phyloP scores from a whole-genome alignment of 2,329 filamentous ascomycete genomes.

The Pyrenophora seminiperda region DNA sequence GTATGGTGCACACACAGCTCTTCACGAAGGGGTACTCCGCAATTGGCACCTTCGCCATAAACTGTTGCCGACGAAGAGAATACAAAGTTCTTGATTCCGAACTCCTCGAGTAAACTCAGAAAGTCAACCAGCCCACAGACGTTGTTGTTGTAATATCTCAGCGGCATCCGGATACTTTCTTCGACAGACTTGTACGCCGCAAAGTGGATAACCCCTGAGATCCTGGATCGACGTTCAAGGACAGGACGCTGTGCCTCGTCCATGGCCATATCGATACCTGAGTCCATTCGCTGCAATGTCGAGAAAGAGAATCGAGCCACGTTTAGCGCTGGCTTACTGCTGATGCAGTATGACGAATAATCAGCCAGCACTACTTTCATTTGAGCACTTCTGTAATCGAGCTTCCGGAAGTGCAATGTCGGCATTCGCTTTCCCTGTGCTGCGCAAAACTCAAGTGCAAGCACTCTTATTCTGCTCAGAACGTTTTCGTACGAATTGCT shows the following conservation, averaged over 20 bases:
- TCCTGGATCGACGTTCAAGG: conserved; percentile 53
- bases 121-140: conserved; percentile 67
- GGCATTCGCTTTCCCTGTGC: conserved; percentile 51
- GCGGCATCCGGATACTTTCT: conserved; percentile 64
- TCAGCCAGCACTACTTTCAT: conserved; percentile 53
- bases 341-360: conserved; percentile 43
- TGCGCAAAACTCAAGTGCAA: conserved; percentile 48
- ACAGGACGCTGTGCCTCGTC: conserved; percentile 28
- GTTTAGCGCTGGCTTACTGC: conserved; percentile 20
- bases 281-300: conserved; percentile 38
- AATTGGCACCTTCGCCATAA: conserved; percentile 58
- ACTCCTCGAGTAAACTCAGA: conserved; percentile 61
- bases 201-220: conserved; percentile 71
- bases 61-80: conserved; percentile 72
- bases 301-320: conserved; percentile 34
- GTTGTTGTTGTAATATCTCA: conserved; percentile 72
- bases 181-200: conserved; percentile 70
- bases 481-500: conserved; percentile 54
- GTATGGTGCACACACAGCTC: conserved; percentile 60
- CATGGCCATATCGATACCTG: conserved; percentile 37
- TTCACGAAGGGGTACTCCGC: conserved; percentile 59
- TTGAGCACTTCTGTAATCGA: conserved; percentile 54
- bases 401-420: conserved; percentile 53
- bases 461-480: conserved; percentile 43
- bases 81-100: conserved; percentile 68